Conservation (phyloP, 352 stramenopile genomes). For the Globisporangium orthogonon region DNA sequence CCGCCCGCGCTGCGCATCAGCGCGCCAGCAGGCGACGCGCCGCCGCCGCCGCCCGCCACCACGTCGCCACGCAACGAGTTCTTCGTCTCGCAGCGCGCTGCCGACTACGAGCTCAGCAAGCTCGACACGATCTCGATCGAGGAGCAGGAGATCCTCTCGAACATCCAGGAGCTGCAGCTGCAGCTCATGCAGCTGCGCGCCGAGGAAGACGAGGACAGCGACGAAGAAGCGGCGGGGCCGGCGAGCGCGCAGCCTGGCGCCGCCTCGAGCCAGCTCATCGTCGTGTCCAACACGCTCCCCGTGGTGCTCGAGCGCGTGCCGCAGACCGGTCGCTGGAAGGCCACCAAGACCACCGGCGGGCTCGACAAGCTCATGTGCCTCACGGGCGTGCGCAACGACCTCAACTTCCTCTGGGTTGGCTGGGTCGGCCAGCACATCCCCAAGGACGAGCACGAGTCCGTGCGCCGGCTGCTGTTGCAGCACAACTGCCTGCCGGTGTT, state of each 20-base stretch:
- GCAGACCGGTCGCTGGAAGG: constrained; percentile 76
- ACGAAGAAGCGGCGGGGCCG: constrained; percentile 29
- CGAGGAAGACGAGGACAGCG: constrained; percentile 56
- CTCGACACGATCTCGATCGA: constrained; percentile 70
- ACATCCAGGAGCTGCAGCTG: constrained; percentile 87
- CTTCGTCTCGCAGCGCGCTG: constrained; percentile 63
- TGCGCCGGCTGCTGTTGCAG: constrained; percentile 67
- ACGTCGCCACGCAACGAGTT: constrained; percentile 70
- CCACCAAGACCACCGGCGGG: constrained; percentile 79
- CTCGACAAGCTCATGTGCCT: constrained; percentile 83
- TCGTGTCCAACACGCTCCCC: constrained; percentile 85
- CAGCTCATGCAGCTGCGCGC: constrained; percentile 78
- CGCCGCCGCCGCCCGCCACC: constrained; percentile 2
- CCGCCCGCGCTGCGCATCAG: constrained; percentile 10
- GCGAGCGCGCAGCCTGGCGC: constrained; percentile 9
- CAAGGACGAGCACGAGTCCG: constrained; percentile 72
- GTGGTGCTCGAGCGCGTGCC: constrained; percentile 68
- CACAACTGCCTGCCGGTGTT: constrained; percentile 89
- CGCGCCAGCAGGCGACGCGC: constrained; percentile 1
- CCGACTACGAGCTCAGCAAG: constrained; percentile 62
- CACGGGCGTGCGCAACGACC: constrained; percentile 52
- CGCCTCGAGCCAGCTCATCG: constrained; percentile 60
- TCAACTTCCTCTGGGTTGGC: constrained; percentile 85
- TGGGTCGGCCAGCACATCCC: constrained; percentile 87
- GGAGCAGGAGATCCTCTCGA: constrained; percentile 86